These are phyloP conservation scores for Blastomyces percursus DNA, from an alignment of 2,329 filamentous ascomycete genomes.

Conservation along the genomic window DNA sequence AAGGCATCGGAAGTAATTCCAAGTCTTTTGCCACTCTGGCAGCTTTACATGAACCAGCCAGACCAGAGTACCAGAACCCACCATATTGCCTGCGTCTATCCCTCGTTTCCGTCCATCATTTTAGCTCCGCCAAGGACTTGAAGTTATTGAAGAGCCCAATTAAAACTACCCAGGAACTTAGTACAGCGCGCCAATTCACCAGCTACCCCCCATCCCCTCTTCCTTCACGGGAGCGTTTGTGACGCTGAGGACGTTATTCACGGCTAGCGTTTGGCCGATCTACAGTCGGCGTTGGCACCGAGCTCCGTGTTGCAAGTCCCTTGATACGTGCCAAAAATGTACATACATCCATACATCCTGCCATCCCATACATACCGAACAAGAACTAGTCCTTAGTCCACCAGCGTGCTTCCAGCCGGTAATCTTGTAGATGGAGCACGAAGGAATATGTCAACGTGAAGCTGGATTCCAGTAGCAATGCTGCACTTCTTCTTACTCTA, in stretches of 20 bases:
- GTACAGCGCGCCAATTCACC: no score
- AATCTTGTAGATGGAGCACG: background rate
- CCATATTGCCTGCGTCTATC: background rate
- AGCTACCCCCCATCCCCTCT: no score
- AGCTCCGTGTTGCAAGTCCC: no score
- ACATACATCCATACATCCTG: no score
- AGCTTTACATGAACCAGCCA: background rate
- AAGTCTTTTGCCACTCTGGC: background rate
- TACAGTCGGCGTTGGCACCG: no score
- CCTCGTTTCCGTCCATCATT: background rate
- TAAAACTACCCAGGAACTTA: no score
- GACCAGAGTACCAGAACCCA: background rate
- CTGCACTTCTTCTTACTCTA: background rate
- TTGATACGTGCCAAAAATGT: no score
- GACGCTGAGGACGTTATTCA: no score
- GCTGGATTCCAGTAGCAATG: background rate
- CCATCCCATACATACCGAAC: no score
- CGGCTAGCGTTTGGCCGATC: no score
- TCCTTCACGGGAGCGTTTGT: no score
- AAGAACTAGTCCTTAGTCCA: no score
- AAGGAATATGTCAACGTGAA: background rate
- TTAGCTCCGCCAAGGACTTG: background rate
- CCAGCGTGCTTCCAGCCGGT: background rate
- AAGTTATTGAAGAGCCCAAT: background rate
- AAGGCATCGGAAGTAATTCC: background rate